Percentiles rank a stretch among this genome's conserved stretches.
Evolutionary conservation across 2,329 filamentous ascomycete species (phyloP).

Genomic region (Fusarium annulatum): DNA sequence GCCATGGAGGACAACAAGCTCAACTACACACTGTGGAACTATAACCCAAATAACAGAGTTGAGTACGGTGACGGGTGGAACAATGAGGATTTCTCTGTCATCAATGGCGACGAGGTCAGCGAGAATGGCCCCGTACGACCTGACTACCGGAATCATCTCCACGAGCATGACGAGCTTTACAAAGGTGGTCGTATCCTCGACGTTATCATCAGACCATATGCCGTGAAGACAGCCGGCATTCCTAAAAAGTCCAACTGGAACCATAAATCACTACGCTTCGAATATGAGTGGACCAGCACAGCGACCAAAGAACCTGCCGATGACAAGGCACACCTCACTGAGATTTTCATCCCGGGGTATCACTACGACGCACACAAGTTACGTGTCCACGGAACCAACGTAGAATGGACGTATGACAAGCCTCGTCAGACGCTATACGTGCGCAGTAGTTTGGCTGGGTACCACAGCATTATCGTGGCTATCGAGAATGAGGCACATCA

Average conservation of each 20-base stretch:
- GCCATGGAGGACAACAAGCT: conserved; percentile 55
- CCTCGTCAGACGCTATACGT: conserved; percentile 48
- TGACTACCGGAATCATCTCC: conserved; percentile 49
- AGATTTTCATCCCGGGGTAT: conserved; percentile 54
- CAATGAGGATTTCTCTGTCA: conserved; percentile 56
- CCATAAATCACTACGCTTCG: conserved; percentile 49
- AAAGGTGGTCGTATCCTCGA: conserved; percentile 53
- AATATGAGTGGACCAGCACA: conserved; percentile 48
- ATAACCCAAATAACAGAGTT: conserved; percentile 52
- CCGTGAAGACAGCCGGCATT: conserved; percentile 54
- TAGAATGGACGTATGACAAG: conserved; percentile 46
- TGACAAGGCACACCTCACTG: conserved; percentile 46
- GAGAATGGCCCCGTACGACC: conserved; percentile 41
- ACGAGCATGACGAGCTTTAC: conserved; percentile 52
- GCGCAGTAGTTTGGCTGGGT: conserved; percentile 24
- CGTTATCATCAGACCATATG: conserved; percentile 55
- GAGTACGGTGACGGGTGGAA: conserved; percentile 57
- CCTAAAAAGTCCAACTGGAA: conserved; percentile 51
- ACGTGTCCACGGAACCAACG: conserved; percentile 44
- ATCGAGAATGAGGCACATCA: conserved; percentile 42
- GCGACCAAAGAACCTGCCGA: conserved; percentile 11
- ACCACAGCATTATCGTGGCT: conserved; percentile 40
- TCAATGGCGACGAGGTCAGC: conserved; percentile 50
- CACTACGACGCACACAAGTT: conserved; percentile 50
- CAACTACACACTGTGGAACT: conserved; percentile 55